Base-by-base conservation (phyloP, 2,329 filamentous ascomycete genomes). In the Mycosphaerella sp. region DNA sequence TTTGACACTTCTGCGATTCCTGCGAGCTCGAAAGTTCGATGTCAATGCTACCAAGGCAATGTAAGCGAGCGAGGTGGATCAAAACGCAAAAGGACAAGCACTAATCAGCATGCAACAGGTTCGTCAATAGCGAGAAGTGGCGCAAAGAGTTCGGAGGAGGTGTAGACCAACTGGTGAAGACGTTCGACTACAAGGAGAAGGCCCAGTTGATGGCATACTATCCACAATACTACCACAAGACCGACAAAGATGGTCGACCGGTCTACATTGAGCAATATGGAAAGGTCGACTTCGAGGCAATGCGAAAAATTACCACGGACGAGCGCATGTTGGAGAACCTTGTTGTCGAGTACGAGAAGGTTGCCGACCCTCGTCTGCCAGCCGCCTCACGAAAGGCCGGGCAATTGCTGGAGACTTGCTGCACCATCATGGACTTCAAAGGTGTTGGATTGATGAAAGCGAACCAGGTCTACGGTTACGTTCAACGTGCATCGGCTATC, bases 181-280 rank as follows among this genome's bases (percentile, higher is more conserved):
- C 76, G 64, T 95, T 95, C 78, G 84, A 93, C 56, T 96, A 95
- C 77, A 79, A 80, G 60, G 91, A 96, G 80, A 93, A 92, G 74
- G 70, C 81, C 52, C 72, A 92, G 69, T 81, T 98, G 55, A 88
- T 88, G 73, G 78, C 92, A 74, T 95, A 87, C 79, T 98, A 98
- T 76, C 89, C 89, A 45, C 93, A 98, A 76, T 98, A 93, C 79
- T 98, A 98, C 78, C 93, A 98, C 82, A 96, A 96, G 78, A 92
- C 84, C 10, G 89, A 93, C 75, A 90, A 89, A 72, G 93, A 97
- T 76, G 93, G 93, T 64, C 87, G 93, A 64, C 93, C 93, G 49
- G 83, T 97, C 62, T 98, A 98, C 79, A 95, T 97, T 68, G 93
- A 98, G 76, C 86, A 93, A 71, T 81, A 96, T 54, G 93, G 93